These are phyloP conservation scores for Theileria equi DNA, from an alignment of 169 alveolate species.

Conservation along the genomic window DNA sequence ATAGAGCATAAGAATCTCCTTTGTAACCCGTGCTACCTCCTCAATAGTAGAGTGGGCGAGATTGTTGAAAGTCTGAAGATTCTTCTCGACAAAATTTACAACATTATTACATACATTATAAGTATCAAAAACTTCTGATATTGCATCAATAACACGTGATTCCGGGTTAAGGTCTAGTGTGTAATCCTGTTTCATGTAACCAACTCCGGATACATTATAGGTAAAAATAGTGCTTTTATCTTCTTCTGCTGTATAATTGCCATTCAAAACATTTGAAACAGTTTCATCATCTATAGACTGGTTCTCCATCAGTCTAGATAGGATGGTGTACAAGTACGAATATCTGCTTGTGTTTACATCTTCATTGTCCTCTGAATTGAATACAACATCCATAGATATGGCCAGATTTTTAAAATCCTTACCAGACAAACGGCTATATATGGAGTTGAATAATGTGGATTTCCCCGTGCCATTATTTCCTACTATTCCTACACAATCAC, in stretches of 20 bases:
- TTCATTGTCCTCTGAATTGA: not conserved
- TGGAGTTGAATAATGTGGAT: conserved; percentile 62
- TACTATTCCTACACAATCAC: conserved; percentile 73
- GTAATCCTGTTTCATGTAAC: conserved; percentile 59
- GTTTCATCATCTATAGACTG: not conserved
- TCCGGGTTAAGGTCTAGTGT: conserved; percentile 19
- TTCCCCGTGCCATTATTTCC: conserved; percentile 79
- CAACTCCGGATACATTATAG: conserved; percentile 31
- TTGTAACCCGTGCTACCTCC: not conserved
- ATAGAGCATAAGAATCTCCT: conserved; percentile 18
- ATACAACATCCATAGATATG: conserved; percentile 29
- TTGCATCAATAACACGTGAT: conserved; percentile 22
- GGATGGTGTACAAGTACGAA: not conserved
- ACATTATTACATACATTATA: conserved; percentile 12
- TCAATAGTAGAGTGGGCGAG: not conserved
- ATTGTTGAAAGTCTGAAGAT: conserved; percentile 9
- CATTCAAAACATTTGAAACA: not conserved
- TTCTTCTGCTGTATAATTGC: not conserved
- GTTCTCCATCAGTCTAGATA: not conserved
- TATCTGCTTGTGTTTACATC: not conserved
- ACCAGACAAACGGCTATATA: conserved; percentile 28
- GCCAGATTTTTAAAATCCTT: not conserved
- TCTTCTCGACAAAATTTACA: conserved; percentile 25
- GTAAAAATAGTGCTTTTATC: not conserved
- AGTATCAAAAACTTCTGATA: not conserved